Evolutionary conservation across 495 filamentous ascomycete species (phyloP), one percentile per base, ranked within the genome.

Genomic region (Neurospora intermedia): DNA sequence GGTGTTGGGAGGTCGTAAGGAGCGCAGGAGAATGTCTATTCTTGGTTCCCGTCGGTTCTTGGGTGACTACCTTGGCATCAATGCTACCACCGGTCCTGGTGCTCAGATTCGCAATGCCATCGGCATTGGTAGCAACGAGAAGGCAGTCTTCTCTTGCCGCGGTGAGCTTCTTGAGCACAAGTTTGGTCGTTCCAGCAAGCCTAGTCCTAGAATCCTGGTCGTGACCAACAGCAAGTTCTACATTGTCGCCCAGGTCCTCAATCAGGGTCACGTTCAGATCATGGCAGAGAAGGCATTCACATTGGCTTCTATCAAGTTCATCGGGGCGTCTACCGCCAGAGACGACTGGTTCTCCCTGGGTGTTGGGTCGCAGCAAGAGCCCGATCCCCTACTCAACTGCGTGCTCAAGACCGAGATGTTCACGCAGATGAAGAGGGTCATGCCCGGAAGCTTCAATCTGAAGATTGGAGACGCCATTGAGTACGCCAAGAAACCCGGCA

Each of bases 301-400:
- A 0, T 76, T 98, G 35, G 93, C 94, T 23, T 89, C 93, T 27
- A 93, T 99, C 82, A 96, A 94, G 80, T 92, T 90, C 76, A 86
- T 98, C 75, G 88, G 93, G 76, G 84, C 89, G 11, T 96, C 94
- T 4, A 93, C 86, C 42, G 82, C 91, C 70, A 92, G 91, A 75
- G 96, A 99, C 76, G 96, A 98, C 82, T 99, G 96, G 96, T 97
- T 98, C 79, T 92, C 94, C 1, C 81, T 99, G 69, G 91, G 95
- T 5, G 87, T 96, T 54, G 94, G 94, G 43, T 94, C 93, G 16
- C 89, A 88, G 16, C 92, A 97, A 78, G 96, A 97, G 78, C 86
- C 96, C 0, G 96, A 99, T 82, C 94, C 95, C 8, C 85, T 99
- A 43, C 81, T 98, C 62, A 96, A 89, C 81, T 99, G 96, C 79